Conservation (phyloP, 108 stramenopile genomes). For the Nitzschia sp. region DNA sequence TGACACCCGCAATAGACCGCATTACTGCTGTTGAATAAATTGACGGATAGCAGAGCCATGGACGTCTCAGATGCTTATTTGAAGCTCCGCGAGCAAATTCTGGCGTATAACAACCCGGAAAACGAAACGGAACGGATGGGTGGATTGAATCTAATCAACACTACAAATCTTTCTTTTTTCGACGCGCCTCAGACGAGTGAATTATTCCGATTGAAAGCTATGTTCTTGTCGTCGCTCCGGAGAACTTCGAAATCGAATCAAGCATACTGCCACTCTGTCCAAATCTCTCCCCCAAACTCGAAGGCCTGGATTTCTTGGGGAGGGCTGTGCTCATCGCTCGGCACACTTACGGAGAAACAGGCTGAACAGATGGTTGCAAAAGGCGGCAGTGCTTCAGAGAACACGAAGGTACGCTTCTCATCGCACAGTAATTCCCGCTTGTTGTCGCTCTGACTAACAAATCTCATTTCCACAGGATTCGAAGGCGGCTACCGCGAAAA, state of each 20-base stretch:
- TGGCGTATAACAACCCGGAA: constrained; percentile 64
- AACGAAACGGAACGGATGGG: constrained; percentile 70
- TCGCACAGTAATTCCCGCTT: not conserved
- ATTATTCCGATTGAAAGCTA: constrained; percentile 90
- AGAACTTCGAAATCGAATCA: constrained; percentile 85
- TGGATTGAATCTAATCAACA: constrained; percentile 93
- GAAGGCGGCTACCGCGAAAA: constrained; percentile 57
- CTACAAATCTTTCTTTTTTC: constrained; percentile 93
- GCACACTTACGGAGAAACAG: constrained; percentile 51
- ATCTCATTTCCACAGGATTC: constrained; percentile 24
- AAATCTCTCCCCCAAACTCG: constrained; percentile 86
- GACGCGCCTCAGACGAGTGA: constrained; percentile 86
- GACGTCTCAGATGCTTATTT: constrained; percentile 88
- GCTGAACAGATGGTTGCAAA: constrained; percentile 27
- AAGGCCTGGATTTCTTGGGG: constrained; percentile 95
- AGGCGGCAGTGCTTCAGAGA: constrained; percentile 25
- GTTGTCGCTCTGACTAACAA: not conserved
- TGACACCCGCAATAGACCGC: constrained; percentile 38
- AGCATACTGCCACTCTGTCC: constrained; percentile 89
- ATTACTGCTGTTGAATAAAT: constrained; percentile 54
- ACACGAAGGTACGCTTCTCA: constrained; percentile 28
- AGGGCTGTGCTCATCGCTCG: constrained; percentile 78
- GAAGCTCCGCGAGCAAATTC: constrained; percentile 93
- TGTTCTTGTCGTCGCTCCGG: constrained; percentile 73
- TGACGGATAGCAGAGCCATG: constrained; percentile 72